Base-by-base conservation (phyloP, 345 rosid genomes). In the Citrus cavaleriei region DNA sequence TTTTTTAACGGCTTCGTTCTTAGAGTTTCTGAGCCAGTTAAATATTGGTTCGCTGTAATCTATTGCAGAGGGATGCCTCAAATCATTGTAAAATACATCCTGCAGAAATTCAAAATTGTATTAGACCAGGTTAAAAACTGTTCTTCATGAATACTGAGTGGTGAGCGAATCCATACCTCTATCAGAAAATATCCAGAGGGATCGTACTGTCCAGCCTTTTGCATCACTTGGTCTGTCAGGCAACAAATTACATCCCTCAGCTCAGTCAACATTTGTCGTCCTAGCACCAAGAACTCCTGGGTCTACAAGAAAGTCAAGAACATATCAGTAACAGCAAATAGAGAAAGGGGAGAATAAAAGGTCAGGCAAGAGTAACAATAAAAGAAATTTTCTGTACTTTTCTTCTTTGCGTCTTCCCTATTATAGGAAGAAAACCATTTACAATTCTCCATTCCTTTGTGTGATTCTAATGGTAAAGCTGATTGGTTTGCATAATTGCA, bases 181-280 rank as follows among this genome's bases (percentile, higher is more conserved):
- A 95, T 86, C 78, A 93, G 91, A 82, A 95, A 93, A 88, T 90
- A 95, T 81, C 98, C 98, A 34, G 98, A 95, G 42, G 93, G 92
- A 88, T 91, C 93, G 27, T 89, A 81, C 72, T 37, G 79, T 34
- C 87, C 91, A 38, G 96, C 92, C 86, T 86, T 93, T 77, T 80
- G 87, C 99, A 91, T 94, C 85, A 87, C 77, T 73, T 89, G 91
- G 81, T 94, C 97, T 22, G 91, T 88, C 80, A 74, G 68, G 86
- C 97, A 96, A 82, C 85, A 89, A 68, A 96, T 96, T 84, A 84
- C 90, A 87, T 95, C 98, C 84, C 86, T 91, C 75, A 92, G 75
- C 78, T 89, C 95, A 64, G 94, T 89, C 85, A 95, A 84, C 32
- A 35, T 46, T 83, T 95, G 98, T 67, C 80, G 69, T 78, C 98